Percentiles rank a stretch among this genome's conserved stretches.
These are phyloP conservation scores for Mortierella alpina DNA, from an alignment of 192 early-diverging fungal species.

Conservation along the genomic window DNA sequence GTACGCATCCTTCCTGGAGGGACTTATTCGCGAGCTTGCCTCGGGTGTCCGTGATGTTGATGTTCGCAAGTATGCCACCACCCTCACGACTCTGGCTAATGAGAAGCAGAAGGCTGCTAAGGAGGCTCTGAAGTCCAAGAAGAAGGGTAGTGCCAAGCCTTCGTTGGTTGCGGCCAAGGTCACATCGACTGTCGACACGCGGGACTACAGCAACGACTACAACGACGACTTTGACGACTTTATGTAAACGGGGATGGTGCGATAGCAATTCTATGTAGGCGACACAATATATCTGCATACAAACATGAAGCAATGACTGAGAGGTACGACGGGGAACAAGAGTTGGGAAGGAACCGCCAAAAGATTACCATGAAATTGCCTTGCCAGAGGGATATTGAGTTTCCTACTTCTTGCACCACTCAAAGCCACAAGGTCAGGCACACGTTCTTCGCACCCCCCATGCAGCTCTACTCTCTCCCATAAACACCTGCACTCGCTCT, in stretches of 20 bases:
- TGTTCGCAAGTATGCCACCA: conserved; percentile 69
- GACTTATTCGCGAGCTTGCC: conserved; percentile 72
- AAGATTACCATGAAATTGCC: too few relatives aligned
- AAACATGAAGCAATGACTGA: too few relatives aligned
- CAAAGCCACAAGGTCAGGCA: too few relatives aligned
- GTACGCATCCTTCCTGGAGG: conserved; percentile 72
- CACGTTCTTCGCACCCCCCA: too few relatives aligned
- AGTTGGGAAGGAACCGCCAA: too few relatives aligned
- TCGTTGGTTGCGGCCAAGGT: conserved; percentile 57
- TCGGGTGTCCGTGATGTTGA: conserved; percentile 68
- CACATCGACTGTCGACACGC: conserved; percentile 53
- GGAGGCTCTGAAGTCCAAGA: conserved; percentile 75
- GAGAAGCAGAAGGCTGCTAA: conserved; percentile 76
- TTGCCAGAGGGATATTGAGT: too few relatives aligned
- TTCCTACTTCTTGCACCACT: too few relatives aligned
- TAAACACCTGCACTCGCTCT: too few relatives aligned
- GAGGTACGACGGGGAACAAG: too few relatives aligned
- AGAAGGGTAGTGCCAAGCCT: conserved; percentile 66
- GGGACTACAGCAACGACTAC: conserved; percentile 63
- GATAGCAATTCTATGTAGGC: neutral
- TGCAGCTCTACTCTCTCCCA: too few relatives aligned
- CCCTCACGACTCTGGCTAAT: conserved; percentile 75
- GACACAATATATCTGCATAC: neutral
- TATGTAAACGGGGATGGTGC: conserved; percentile 50
- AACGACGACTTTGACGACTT: conserved; percentile 68